Evolutionary conservation across 257 asterid genomes (phyloP).

Genomic region (Fraxinus quadrangulata): DNA sequence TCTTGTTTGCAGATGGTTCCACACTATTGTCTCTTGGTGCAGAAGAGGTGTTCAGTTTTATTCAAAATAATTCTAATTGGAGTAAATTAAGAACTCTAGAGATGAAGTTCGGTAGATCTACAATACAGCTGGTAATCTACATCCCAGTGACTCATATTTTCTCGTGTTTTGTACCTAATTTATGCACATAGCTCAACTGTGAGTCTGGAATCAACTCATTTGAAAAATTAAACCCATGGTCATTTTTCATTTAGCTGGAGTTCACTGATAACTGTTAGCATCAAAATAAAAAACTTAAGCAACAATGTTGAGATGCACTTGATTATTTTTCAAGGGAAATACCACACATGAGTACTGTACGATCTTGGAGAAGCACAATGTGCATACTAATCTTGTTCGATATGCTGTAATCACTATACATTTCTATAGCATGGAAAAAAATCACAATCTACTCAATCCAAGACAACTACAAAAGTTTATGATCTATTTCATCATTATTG

Average conservation of each 20-base stretch:
- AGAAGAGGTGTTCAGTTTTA: neutral
- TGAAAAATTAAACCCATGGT: neutral
- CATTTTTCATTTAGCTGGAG: neutral
- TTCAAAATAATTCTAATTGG: neutral
- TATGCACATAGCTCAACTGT: neutral
- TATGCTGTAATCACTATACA: neutral
- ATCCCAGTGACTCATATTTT: neutral
- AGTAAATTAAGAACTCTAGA: neutral
- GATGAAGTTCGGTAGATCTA: neutral
- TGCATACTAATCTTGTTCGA: neutral
- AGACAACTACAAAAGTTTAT: conserved; percentile 9
- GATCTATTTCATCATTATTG: conserved; percentile 20
- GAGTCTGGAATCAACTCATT: neutral
- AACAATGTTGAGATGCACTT: neutral
- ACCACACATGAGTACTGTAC: neutral
- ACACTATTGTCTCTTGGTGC: neutral
- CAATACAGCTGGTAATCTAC: neutral
- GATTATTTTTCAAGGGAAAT: neutral
- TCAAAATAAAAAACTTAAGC: neutral
- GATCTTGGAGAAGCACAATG: neutral
- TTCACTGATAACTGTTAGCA: neutral
- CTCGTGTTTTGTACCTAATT: neutral
- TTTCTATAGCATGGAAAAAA: conserved; percentile 6
- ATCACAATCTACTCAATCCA: conserved; percentile 9
- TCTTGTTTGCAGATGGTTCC: neutral